Evolutionary conservation across 1,284 basidiomycete species (phyloP).

Genomic region (Apiotrichum laibachii): DNA sequence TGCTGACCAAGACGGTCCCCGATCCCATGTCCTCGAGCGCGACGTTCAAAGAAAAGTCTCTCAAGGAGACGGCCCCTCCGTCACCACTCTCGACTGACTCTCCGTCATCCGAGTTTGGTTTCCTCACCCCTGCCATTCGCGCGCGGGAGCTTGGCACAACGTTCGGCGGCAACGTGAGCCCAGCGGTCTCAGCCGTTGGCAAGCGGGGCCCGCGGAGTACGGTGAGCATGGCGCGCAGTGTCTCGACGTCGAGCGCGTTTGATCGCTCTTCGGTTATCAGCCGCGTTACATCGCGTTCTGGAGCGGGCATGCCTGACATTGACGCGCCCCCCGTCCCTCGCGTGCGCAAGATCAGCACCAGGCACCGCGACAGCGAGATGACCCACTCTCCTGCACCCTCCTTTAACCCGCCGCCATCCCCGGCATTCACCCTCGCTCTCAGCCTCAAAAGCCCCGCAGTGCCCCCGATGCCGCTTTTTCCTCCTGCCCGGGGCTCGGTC

Average conservation of each 20-base stretch:
- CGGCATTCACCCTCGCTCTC: slow-evolving; percentile 3
- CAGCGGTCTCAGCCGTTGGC: slow-evolving; percentile 3
- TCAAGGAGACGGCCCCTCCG: not conserved
- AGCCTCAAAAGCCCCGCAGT: not conserved
- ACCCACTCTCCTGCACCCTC: not conserved
- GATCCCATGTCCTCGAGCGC: slow-evolving; percentile 5
- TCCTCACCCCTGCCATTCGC: not conserved
- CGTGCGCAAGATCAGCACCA: not conserved
- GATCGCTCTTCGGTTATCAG: not conserved
- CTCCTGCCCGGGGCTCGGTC: not conserved
- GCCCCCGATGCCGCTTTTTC: too few species aligned
- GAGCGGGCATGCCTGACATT: not conserved
- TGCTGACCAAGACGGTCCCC: not conserved
- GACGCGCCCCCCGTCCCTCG: not conserved
- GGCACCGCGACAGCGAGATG: not conserved
- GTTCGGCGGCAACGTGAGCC: not conserved
- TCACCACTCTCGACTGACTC: not conserved
- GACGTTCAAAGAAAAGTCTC: not conserved
- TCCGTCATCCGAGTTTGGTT: not conserved
- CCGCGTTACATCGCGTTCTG: not conserved
- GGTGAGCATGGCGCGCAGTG: not conserved
- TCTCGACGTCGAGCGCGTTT: not conserved
- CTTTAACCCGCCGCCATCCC: not conserved
- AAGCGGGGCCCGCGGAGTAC: not conserved
- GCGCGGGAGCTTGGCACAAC: not conserved